These are phyloP conservation scores for Zymoseptoria tritici DNA, from an alignment of 2,329 filamentous ascomycete species.

Conservation along the genomic window DNA sequence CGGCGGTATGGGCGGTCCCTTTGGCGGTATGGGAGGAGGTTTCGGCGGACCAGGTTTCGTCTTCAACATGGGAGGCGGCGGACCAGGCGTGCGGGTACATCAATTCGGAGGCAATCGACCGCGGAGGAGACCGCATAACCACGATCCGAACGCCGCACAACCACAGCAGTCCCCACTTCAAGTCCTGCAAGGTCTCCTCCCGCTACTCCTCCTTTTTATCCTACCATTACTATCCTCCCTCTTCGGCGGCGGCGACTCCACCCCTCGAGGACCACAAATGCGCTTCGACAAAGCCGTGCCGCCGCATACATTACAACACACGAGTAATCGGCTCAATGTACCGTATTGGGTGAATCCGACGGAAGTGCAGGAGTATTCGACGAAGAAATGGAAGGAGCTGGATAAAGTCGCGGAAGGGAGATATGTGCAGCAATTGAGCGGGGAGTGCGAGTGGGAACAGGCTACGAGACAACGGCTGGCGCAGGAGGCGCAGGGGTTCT, in stretches of 20 bases:
- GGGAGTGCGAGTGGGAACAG: constrained; percentile 69
- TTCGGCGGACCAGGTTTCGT: constrained; percentile 74
- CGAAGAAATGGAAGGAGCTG: constrained; percentile 62
- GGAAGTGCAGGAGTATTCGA: constrained; percentile 64
- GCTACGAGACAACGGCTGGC: constrained; percentile 57
- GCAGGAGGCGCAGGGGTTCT: constrained; percentile 80
- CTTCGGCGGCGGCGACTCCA: constrained; percentile 56
- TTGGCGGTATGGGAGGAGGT: constrained; percentile 21
- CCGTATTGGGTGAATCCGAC: constrained; percentile 78
- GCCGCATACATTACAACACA: constrained; percentile 67
- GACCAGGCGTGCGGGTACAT: constrained; percentile 85
- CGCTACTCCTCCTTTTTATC: constrained; percentile 78
- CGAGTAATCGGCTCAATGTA: constrained; percentile 62
- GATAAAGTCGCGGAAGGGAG: constrained; percentile 70
- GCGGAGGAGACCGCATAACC: constrained; percentile 63
- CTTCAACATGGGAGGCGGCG: constrained; percentile 71
- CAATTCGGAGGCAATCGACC: constrained; percentile 82
- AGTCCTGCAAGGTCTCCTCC: constrained; percentile 49
- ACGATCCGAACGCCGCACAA: constrained; percentile 36
- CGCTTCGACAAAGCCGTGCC: constrained; percentile 64
- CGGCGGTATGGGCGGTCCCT: constrained; percentile 54
- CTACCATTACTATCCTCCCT: constrained; percentile 74
- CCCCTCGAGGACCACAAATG: constrained; percentile 59
- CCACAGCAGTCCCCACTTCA: constrained; percentile 45
- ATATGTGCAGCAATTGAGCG: constrained; percentile 59